Evolutionary conservation across 1,284 basidiomycete genomes (phyloP).

Genomic region (Malassezia pachydermatis): DNA sequence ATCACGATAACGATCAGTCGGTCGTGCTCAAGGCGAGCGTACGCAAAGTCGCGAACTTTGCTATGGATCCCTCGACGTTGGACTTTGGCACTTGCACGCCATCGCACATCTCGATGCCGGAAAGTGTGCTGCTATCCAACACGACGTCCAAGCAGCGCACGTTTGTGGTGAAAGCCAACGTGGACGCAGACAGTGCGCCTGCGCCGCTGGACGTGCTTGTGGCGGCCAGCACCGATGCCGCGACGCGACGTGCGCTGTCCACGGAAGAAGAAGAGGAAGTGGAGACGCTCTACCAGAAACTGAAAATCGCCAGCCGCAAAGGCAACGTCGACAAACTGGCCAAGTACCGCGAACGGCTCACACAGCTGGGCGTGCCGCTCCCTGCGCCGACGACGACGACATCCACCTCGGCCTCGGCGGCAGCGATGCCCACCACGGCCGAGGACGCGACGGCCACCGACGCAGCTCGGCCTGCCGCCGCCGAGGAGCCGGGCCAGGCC

Average conservation of each 20-base stretch:
- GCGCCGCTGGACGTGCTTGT: slow-evolving; percentile 22
- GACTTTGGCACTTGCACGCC: slow-evolving; percentile 45
- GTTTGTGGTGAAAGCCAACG: slow-evolving; percentile 49
- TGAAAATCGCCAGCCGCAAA: slow-evolving; percentile 53
- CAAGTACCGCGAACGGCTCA: slow-evolving; percentile 51
- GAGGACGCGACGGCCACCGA: no score
- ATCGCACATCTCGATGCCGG: slow-evolving; percentile 24
- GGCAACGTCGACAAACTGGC: slow-evolving; percentile 52
- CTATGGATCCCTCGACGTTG: slow-evolving; percentile 48
- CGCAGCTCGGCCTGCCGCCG: not conserved
- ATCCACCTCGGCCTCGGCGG: not conserved
- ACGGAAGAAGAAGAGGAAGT: slow-evolving; percentile 53
- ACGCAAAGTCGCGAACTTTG: slow-evolving; percentile 51
- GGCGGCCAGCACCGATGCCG: slow-evolving; percentile 31
- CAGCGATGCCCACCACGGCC: not conserved
- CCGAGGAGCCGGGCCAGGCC: slow-evolving; percentile 3
- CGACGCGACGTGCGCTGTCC: slow-evolving; percentile 49
- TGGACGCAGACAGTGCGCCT: slow-evolving; percentile 8
- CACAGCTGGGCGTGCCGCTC: slow-evolving; percentile 49
- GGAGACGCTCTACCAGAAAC: slow-evolving; percentile 52
- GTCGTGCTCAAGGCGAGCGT: slow-evolving; percentile 52
- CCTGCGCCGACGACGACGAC: slow-evolving; percentile 9
- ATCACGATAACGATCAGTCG: slow-evolving; percentile 51
- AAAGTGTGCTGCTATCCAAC: slow-evolving; percentile 50
- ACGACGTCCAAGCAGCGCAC: slow-evolving; percentile 50